Conservation (phyloP, 331 rosid genomes). For the Quercus lobata region DNA sequence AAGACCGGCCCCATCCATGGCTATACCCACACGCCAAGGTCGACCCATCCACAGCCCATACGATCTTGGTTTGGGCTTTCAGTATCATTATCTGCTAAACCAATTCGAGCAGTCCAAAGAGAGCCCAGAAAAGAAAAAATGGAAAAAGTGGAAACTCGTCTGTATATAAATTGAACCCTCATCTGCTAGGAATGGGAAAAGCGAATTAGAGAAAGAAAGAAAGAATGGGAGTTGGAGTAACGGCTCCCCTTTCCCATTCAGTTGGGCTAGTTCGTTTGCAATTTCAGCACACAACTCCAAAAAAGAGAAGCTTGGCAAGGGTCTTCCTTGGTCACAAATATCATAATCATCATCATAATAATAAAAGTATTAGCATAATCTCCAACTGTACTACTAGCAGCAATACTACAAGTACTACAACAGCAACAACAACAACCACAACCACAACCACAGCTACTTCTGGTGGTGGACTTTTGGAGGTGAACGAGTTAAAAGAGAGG, state of each 20-base stretch:
- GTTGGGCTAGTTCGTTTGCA: background rate
- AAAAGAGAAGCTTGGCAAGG: background rate
- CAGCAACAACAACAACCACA: no score
- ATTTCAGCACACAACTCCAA: background rate
- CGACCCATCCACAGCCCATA: no score
- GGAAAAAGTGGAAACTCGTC: no score
- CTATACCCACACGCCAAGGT: no score
- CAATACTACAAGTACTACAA: background rate
- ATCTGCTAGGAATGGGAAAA: background rate
- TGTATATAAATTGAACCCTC: background rate
- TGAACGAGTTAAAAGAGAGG: conserved; percentile 48
- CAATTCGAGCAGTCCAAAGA: no score
- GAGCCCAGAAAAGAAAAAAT: no score
- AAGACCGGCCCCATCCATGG: no score
- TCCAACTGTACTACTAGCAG: conserved; percentile 12
- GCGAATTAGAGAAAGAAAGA: background rate
- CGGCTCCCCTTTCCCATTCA: background rate
- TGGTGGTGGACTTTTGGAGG: conserved; percentile 24
- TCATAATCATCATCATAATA: background rate
- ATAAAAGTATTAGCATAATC: background rate
- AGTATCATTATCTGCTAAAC: no score
- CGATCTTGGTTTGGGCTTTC: no score
- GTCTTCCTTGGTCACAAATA: background rate
- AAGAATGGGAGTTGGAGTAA: background rate
- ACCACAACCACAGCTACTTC: conserved; percentile 16